Conservation (phyloP, 768 basidiomycete species). For the Naematelia encephala region DNA sequence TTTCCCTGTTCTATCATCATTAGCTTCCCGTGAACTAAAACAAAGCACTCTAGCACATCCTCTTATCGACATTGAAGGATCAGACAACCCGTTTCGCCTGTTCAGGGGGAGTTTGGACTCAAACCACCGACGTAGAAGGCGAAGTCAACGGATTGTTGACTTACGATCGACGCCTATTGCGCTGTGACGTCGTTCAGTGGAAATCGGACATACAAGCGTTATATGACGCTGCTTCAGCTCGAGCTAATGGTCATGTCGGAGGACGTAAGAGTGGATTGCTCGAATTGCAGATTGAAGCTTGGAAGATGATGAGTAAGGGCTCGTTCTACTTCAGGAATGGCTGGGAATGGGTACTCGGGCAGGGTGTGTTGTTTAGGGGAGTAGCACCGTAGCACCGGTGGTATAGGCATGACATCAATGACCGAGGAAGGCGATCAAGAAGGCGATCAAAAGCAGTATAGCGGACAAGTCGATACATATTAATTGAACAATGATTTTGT, state of each 20-base stretch:
- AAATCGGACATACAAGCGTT: conserved; percentile 16
- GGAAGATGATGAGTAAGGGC: neutral
- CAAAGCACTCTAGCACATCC: conserved; percentile 6
- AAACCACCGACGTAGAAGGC: conserved; percentile 30
- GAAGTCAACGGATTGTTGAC: conserved; percentile 30
- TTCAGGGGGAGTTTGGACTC: conserved; percentile 28
- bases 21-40: neutral
- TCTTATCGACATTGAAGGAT: conserved; percentile 5
- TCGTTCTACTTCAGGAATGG: neutral
- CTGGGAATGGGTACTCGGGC: neutral
- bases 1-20: too few relatives aligned
- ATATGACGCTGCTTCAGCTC: conserved; percentile 11
- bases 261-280: neutral
- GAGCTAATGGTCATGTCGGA: neutral
- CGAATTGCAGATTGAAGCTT: neutral
- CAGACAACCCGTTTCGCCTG: conserved; percentile 15
- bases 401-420: neutral
- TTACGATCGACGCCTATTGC: conserved; percentile 19
- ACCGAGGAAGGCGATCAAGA: neutral
- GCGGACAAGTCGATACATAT: too few relatives aligned
- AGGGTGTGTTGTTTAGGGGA: neutral
- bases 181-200: conserved; percentile 15
- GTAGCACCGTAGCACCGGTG: neutral
- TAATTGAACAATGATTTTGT: too few relatives aligned
- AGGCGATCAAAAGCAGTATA: neutral